A percentile compares a stretch with the other conserved stretches of the same genome.
These are phyloP conservation scores for Aspergillus pseudonomiae DNA, from an alignment of 2,329 filamentous ascomycete genomes.

Conservation along the genomic window DNA sequence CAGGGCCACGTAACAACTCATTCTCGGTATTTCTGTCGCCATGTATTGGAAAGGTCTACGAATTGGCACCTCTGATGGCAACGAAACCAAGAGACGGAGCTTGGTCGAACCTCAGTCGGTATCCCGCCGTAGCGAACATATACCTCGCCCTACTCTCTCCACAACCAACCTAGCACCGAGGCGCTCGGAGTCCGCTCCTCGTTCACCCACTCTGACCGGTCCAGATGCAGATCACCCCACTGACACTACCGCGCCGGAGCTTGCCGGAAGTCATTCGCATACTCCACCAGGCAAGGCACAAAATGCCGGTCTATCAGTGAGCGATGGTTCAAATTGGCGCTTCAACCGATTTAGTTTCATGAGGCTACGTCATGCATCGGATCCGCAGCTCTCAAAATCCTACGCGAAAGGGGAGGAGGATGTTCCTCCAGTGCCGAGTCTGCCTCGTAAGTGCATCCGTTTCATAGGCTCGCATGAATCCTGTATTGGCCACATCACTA, in stretches of 20 bases:
- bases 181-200: conserved; percentile 40
- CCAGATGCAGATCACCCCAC: conserved; percentile 20
- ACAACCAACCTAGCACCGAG: conserved; percentile 32
- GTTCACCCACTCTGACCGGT: conserved; percentile 24
- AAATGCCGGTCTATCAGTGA: conserved; percentile 20
- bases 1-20: conserved; percentile 22
- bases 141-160: conserved; percentile 37
- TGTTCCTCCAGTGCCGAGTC: conserved; percentile 42
- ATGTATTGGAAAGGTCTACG: conserved; percentile 47
- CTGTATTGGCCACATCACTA: conserved; percentile 19
- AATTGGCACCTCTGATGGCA: conserved; percentile 36
- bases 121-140: conserved; percentile 41
- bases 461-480: neutral
- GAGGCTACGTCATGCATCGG: conserved; percentile 88
- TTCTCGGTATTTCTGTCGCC: conserved; percentile 26
- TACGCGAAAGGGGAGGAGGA: conserved; percentile 67
- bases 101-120: conserved; percentile 32
- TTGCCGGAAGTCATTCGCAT: conserved; percentile 21
- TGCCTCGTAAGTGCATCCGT: conserved; percentile 40
- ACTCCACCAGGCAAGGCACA: conserved; percentile 20
- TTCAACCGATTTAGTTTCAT: conserved; percentile 66
- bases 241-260: conserved; percentile 13
- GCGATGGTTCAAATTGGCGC: conserved; percentile 30
- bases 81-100: conserved; percentile 39
- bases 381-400: conserved; percentile 80